phyloP scores from a whole-genome alignment of 1,284 basidiomycete genomes.

The Ustilago xerochloae region DNA sequence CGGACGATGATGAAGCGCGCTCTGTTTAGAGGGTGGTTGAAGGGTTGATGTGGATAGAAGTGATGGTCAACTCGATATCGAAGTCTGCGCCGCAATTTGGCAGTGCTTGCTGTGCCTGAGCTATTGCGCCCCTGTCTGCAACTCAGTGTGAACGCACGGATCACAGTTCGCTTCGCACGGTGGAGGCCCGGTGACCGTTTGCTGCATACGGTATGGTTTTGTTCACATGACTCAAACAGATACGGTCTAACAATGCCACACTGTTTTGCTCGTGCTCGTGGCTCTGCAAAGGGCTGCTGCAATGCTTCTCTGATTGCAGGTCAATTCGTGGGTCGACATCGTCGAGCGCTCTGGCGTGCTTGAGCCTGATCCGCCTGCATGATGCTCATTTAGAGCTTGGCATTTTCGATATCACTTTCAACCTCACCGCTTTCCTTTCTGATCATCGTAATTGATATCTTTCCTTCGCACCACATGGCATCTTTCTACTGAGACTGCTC shows the following conservation, averaged over 20 bases:
- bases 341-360: neutral
- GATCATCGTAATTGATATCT: no score
- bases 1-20: slow-evolving; percentile 4
- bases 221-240: neutral
- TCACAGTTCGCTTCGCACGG: slow-evolving; percentile 1
- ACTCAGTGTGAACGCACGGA: slow-evolving; percentile 8
- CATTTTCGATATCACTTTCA: no score
- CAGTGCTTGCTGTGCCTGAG: slow-evolving; percentile 11
- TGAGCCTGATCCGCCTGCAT: neutral
- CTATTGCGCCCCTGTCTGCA: slow-evolving; percentile 13
- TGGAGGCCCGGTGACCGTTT: slow-evolving; percentile 4
- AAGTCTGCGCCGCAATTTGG: neutral
- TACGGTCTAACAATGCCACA: neutral
- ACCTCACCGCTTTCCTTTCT: no score
- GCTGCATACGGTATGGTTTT: neutral
- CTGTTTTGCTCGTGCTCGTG: no score
- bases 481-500: neutral
- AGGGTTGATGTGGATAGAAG: neutral
- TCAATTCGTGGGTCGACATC: no score
- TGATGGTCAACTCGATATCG: neutral
- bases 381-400: slow-evolving; percentile 1
- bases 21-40: neutral
- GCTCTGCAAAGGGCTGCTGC: no score
- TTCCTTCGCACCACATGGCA: neutral
- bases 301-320: no score